A percentile compares a stretch with the other conserved stretches of the same genome.
Evolutionary conservation across 306 rosid genomes (phyloP).

Genomic region (Dalbergia cultrata): DNA sequence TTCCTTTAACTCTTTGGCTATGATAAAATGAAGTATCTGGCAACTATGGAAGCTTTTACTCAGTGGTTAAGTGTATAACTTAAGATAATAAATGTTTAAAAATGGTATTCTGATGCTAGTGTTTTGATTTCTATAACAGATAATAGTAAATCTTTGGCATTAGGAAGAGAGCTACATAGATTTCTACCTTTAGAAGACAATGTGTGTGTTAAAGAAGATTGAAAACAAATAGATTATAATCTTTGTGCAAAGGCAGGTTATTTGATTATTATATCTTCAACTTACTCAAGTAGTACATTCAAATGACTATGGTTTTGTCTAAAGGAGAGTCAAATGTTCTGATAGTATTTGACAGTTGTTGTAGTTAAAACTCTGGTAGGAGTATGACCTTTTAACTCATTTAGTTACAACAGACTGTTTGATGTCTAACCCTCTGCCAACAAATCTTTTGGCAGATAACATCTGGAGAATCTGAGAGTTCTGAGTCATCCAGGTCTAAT

Average conservation of each 20-base stretch:
- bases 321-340: conserved; percentile 4
- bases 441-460: conserved; percentile 58
- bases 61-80: conserved; percentile 5
- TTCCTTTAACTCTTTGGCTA: conserved; percentile 4
- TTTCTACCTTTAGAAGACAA: not conserved
- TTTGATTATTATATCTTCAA: conserved; percentile 4
- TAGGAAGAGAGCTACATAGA: not conserved
- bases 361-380: not conserved
- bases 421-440: conserved; percentile 24
- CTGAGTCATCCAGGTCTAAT: conserved; percentile 66
- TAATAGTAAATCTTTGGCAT: conserved; percentile 5
- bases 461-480: conserved; percentile 60
- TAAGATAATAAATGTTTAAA: conserved; percentile 17
- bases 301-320: not conserved
- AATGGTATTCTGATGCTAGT: conserved; percentile 11
- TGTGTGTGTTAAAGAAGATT: not conserved
- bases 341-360: conserved; percentile 5
- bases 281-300: not conserved
- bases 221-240: not conserved
- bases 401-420: conserved; percentile 27
- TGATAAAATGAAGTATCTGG: conserved; percentile 28
- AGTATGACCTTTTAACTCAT: conserved; percentile 24
- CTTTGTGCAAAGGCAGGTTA: not conserved
- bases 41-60: not conserved
- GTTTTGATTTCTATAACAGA: conserved; percentile 28